Base-by-base conservation (phyloP, 1,284 basidiomycete species). In the Cutaneotrichosporon cutaneum region DNA sequence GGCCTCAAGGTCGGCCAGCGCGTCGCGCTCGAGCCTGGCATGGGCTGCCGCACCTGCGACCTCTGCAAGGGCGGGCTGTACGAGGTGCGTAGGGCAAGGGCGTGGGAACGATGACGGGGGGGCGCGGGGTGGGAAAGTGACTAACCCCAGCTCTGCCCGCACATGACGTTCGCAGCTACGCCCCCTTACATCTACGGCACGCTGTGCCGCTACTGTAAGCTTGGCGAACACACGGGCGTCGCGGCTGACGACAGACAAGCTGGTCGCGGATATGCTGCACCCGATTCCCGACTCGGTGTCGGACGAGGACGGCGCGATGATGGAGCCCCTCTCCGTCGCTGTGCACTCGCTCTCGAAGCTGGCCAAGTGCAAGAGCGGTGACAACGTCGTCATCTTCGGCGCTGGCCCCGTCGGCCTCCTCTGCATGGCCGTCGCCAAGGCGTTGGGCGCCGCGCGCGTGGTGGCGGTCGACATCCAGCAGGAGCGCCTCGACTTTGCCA, bases 301-400 rank as follows among this genome's bases (percentile, higher is more conserved):
- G 48, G 66, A 81, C 44, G 80, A 81, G 53, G 80, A 82, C 61
- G 82, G 78, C 18, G 77, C 77, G 5, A 77, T 84, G 89, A 93
- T 97, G 82, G 94, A 98, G 79, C 95, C 95, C 7, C 85, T 97
- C 45, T 86, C 92, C 11, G 95, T 98, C 50, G 95, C 87, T 16
- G 85, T 97, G 16, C 94, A 97, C 80, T 88, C 91, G 1, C 89
- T 96, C 48, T 84, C 86, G 51, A 89, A 85, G 68, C 83, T 94
- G 30, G 93, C 88, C 26, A 80, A 85, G 50, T 83, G 94, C 76
- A 85, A 84, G 56, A 81, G 88, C 52, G 85, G 85, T 72, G 86
- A 91, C 75, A 85, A 85, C 42, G 85, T 92, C 66, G 86, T 84
- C 33, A 82, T 97, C 63, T 94, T 95, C 71, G 94, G 93, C 32